Evolutionary conservation across 352 stramenopile species (phyloP), one percentile per base, ranked within the genome.

Genomic region (Globisporangium sylvaticum): DNA sequence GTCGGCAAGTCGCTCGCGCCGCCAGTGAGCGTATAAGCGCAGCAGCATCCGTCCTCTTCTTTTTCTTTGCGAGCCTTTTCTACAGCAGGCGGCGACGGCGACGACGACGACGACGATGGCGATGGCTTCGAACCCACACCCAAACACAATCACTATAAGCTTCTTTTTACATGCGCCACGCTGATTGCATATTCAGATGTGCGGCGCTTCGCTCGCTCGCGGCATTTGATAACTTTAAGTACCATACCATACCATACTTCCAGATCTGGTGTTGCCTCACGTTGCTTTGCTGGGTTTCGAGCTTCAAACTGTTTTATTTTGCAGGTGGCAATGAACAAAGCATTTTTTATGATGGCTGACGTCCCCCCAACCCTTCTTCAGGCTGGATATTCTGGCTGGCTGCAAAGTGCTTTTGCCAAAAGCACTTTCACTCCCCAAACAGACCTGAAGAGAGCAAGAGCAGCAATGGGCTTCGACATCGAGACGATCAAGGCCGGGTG

Each of bases 401-500:
- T 46, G 39, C 39, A 46, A 46, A 34, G 31, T 34, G 31, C 31
- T 34, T 46, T 46, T 15, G 14, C 14, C 14, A 5, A 46, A 46
- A 46, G 15, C 39, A 46, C 39, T 46, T 46, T 46, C 54, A 59
- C 54, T 59, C 52, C 54, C 54, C 54, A 34, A 59, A 59, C 34
- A 22, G 29, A 44, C 24, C 54, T 44, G 54, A 57, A 34, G 29
- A 59, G 15, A 59, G 54, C 54, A 59, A 59, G 34, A 42, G 39
- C 39, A 46, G 15, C 39, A 46, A 46, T 46, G 39, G 5, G 39
- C 39, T 46, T 59, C 27, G 69, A 91, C 65, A 83, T 94, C 37
- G 85, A 91, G 54, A 91, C 83, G 65, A 88, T 91, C 73, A 94
- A 90, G 74, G 70, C 81, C 52, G 85, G 81, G 79, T 90, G 70